A percentile compares a stretch with the other conserved stretches of the same genome.
These are phyloP conservation scores for Tulasnella sp. DNA, from an alignment of 768 basidiomycete species.

Conservation along the genomic window DNA sequence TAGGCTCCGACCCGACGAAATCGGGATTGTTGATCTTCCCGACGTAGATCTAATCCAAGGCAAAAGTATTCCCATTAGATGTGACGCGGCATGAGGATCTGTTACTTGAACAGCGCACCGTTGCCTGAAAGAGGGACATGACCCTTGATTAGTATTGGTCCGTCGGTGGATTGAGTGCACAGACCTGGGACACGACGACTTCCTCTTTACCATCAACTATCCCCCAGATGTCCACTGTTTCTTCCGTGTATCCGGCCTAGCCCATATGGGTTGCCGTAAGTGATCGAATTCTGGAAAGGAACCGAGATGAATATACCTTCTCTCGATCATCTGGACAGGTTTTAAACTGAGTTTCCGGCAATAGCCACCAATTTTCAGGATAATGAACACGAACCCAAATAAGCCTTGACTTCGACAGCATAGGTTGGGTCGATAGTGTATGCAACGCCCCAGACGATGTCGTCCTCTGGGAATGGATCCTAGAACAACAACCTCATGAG, in stretches of 20 bases:
- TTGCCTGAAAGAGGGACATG: conserved; percentile 31
- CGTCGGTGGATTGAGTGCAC: not conserved
- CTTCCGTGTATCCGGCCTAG: conserved; percentile 85
- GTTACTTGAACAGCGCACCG: conserved; percentile 8
- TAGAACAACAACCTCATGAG: conserved; percentile 27
- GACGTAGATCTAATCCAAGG: conserved; percentile 58
- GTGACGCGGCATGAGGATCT: conserved; percentile 24
- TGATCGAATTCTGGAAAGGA: not conserved
- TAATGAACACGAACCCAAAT: conserved; percentile 51
- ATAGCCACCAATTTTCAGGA: not conserved
- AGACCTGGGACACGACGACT: conserved; percentile 35
- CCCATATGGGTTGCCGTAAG: not conserved
- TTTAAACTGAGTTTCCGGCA: no score
- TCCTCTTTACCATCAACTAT: conserved; percentile 43
- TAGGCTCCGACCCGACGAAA: conserved; percentile 77
- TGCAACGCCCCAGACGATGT: conserved; percentile 82
- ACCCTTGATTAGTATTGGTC: not conserved
- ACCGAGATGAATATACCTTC: conserved; percentile 41
- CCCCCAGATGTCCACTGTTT: conserved; percentile 63
- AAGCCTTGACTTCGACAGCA: conserved; percentile 66
- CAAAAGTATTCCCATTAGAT: not conserved
- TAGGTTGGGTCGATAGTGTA: conserved; percentile 77
- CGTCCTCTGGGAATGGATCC: conserved; percentile 62
- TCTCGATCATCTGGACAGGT: conserved; percentile 62
- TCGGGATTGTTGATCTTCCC: conserved; percentile 81